Evolutionary conservation across 495 filamentous ascomycete species (phyloP), one percentile per base, ranked within the genome.

Genomic region (Hypoxylon lienhwacheense): DNA sequence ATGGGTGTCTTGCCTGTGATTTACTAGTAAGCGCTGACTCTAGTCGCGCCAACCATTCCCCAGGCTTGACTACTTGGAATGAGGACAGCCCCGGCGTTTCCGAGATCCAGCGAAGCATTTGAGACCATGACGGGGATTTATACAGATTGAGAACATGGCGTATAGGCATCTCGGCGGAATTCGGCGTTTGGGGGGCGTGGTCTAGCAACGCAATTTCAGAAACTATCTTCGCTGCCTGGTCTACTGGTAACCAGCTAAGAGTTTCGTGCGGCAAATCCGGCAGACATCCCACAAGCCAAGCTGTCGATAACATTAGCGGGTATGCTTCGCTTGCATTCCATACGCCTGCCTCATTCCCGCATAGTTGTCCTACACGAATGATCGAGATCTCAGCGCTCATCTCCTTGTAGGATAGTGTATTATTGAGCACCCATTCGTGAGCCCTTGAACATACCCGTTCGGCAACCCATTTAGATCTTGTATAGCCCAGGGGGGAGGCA

Each of bases 261-360:
- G 73, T 59, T 29, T 82, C 74, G 2, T 75, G 58, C 3, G 56
- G 56, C 0, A 88, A 67, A 11, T 69, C 58, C 0, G 84, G 84
- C 1, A 88, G 67, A 35, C 72, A 74, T 0, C 73, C 72, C 10
- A 78, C 73, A 0, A 78, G 64, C 7, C 56, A 59, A 8, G 79
- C 77, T 2, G 75, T 79, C 22, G 76, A 71, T 4, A 85, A 65
- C 56, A 86, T 80, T 19, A 80, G 53, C 14, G 82, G 79, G 1
- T 82, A 66, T 0, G 76, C 77, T 49, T 86, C 82, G 4, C 55
- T 75, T 19, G 74, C 72, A 62, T 85, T 85, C 83, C 83, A 86
- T 24, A 59, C 37, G 1, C 81, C 81, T 7, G 54, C 44, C 11
- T 64, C 61, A 46, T 82, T 81, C 1, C 79, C 82, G n/a, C 70